Evolutionary conservation across 192 early-diverging fungal genomes (phyloP), one percentile per base, ranked within the genome.

Genomic region (Gryganskiella cystojenkinii): DNA sequence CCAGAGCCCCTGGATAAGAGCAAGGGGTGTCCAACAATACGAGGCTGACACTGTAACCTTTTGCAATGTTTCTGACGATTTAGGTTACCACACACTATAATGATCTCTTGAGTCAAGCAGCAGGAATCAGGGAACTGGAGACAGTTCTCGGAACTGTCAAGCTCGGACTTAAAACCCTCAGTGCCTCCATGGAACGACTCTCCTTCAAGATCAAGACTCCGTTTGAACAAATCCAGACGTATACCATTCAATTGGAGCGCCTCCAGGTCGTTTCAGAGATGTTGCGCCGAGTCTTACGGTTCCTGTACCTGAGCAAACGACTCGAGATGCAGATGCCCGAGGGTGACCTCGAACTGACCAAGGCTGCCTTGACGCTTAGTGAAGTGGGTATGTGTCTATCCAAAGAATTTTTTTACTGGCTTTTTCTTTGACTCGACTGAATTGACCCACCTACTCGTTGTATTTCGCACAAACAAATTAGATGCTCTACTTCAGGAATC

Each of bases 31-130:
- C n/a, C n/a, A n/a, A n/a, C n/a, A n/a, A n/a, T n/a, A n/a, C n/a
- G n/a, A n/a, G n/a, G n/a, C n/a, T n/a, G n/a, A n/a, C n/a, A n/a
- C n/a, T n/a, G n/a, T n/a, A n/a, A n/a, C n/a, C n/a, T n/a, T n/a
- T n/a, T n/a, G n/a, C n/a, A n/a, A n/a, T n/a, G n/a, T n/a, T n/a
- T n/a, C n/a, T n/a, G n/a, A n/a, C 33, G 27, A 8, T 24, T 42
- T 84, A 93, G 91, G 90, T 93, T 5, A 82, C 88, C 4, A 67
- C 69, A 3, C 83, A 93, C 56, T 90, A 92, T 58, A 90, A 92
- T 67, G 90, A 85, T 52, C 71, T 93, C 5, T 57, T 93, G 30
- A 81, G 85, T 13, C 90, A 93, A 74, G 88, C 90, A 11, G 83
- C 88, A 33, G 90, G 89, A 11, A 85, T 92, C 19, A 82, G 86